Conservation (phyloP, 805 yeast species). For the Schwanniomyces vanrijiae region DNA sequence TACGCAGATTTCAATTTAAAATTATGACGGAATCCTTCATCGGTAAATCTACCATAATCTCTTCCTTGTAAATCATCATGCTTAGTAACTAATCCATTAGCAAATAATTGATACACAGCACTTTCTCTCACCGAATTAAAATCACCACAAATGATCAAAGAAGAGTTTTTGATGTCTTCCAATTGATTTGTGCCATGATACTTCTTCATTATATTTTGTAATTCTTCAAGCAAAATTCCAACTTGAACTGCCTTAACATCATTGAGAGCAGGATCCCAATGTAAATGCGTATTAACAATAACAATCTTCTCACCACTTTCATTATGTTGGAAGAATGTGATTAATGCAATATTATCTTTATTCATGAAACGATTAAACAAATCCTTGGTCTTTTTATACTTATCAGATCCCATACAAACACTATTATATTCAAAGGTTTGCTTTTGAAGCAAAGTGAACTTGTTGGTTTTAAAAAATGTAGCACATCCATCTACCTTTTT, state of each 20-base stretch:
- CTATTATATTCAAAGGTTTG: conserved; percentile 80
- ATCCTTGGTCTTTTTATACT: conserved; percentile 90
- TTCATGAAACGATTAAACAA: conserved; percentile 94
- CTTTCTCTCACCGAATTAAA: conserved; percentile 84
- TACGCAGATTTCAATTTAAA: conserved; percentile 85
- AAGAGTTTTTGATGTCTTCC: conserved; percentile 58
- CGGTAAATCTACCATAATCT: conserved; percentile 89
- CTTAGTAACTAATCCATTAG: conserved; percentile 74
- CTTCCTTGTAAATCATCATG: conserved; percentile 83
- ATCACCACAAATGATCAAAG: conserved; percentile 92
- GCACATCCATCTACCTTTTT: conserved; percentile 98
- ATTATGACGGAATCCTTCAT: conserved; percentile 80
- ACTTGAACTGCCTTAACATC: conserved; percentile 97
- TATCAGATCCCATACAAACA: conserved; percentile 76
- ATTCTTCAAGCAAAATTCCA: conserved; percentile 85
- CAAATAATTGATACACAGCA: conserved; percentile 89
- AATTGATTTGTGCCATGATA: conserved; percentile 43
- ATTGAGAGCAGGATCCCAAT: conserved; percentile 96
- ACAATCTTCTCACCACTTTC: conserved; percentile 71
- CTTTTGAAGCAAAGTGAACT: conserved; percentile 70
- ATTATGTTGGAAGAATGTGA: conserved; percentile 70
- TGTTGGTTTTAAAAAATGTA: conserved; percentile 71
- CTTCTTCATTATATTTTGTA: conserved; percentile 63
- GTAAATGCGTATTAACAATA: conserved; percentile 89
- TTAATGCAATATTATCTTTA: conserved; percentile 88